These are phyloP conservation scores for Phytopythium ostracodes DNA, from an alignment of 352 stramenopile genomes.

Conservation along the genomic window DNA sequence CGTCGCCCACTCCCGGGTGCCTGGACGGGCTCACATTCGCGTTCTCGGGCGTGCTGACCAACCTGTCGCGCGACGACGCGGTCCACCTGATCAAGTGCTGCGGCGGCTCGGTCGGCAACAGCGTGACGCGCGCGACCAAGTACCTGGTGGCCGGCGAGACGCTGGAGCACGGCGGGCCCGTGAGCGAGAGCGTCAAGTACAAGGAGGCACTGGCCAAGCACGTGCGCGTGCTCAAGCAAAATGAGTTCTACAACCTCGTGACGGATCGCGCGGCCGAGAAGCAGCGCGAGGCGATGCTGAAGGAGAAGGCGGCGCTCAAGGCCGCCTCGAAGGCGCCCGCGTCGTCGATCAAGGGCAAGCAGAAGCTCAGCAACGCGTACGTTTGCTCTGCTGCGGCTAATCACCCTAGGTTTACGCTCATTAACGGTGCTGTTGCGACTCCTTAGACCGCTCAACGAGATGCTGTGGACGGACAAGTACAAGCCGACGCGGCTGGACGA, in stretches of 20 bases:
- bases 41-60: constrained; percentile 67
- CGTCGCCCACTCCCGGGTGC: constrained; percentile 48
- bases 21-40: constrained; percentile 76
- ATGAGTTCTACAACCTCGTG: constrained; percentile 86
- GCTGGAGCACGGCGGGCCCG: constrained; percentile 63
- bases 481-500: constrained; percentile 88
- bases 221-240: constrained; percentile 81
- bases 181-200: constrained; percentile 81
- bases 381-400: constrained; percentile 7
- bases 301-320: constrained; percentile 56
- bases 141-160: constrained; percentile 68
- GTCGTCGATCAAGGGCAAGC: constrained; percentile 49
- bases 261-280: constrained; percentile 57
- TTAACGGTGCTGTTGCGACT: constrained; percentile 3
- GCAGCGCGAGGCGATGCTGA: constrained; percentile 51
- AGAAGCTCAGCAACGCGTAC: constrained; percentile 40
- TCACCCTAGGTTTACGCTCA: not conserved
- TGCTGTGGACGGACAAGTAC: constrained; percentile 97
- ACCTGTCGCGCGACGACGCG: constrained; percentile 55
- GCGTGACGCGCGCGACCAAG: constrained; percentile 65
- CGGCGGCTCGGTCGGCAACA: constrained; percentile 57
- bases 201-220: constrained; percentile 84
- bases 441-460: constrained; percentile 36
- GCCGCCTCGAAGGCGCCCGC: constrained; percentile 39
- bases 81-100: constrained; percentile 80